These are phyloP conservation scores for Rhodotorula taiwanensis DNA, from an alignment of 768 basidiomycete genomes.

Conservation along the genomic window DNA sequence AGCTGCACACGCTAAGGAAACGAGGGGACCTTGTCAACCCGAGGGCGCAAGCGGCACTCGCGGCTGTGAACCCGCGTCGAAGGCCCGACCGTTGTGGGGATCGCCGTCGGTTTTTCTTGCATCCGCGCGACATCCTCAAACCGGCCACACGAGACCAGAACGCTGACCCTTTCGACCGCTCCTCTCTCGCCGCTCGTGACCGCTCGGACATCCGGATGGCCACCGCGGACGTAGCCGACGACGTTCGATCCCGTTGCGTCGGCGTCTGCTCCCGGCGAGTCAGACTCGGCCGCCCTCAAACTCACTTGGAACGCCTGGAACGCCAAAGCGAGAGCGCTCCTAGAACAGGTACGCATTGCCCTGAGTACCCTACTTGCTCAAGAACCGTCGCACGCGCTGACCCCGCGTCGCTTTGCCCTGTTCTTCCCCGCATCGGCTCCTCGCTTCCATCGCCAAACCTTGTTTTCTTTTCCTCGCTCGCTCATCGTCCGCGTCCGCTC, in stretches of 20 bases:
- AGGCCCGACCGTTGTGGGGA: background rate
- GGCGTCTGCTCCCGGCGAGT: slow-evolving; percentile 1
- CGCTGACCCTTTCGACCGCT: background rate
- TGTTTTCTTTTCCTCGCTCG: background rate
- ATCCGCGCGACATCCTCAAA: background rate
- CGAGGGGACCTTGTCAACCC: no score
- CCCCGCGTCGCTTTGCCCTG: no score
- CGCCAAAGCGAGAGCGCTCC: slow-evolving; percentile 8
- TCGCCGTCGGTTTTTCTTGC: background rate
- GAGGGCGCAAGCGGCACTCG: no score
- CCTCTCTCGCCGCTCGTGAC: background rate
- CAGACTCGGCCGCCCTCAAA: background rate
- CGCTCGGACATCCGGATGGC: background rate
- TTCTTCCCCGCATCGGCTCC: background rate
- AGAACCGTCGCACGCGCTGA: no score
- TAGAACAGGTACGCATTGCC: slow-evolving; percentile 11
- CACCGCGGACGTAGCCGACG: slow-evolving; percentile 2
- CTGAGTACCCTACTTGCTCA: background rate
- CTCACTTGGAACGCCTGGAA: slow-evolving; percentile 27
- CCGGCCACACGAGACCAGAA: no score
- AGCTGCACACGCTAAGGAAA: no score
- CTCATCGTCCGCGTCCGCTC: background rate
- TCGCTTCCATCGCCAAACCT: background rate
- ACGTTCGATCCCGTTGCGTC: slow-evolving; percentile 14
- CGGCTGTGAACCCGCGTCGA: no score